Conservation (phyloP, 2,329 filamentous ascomycete species). For the Cadophora sp. region DNA sequence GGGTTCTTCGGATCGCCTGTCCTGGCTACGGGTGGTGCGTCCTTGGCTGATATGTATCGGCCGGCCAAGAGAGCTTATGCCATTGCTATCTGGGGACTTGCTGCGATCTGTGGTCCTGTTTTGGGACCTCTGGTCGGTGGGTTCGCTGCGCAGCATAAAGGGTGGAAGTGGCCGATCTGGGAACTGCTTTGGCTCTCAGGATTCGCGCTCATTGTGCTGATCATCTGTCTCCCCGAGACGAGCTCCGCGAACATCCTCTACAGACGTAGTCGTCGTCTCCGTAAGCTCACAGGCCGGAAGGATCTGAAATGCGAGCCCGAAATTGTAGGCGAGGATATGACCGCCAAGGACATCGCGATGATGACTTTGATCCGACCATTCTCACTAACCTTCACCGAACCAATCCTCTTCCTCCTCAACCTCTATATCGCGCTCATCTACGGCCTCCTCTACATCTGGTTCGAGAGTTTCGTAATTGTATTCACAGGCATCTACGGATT, state of each 20-base stretch:
- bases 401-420: conserved; percentile 66
- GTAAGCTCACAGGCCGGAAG: conserved; percentile 60
- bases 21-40: conserved; percentile 63
- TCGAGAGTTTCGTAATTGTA: conserved; percentile 67
- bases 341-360: conserved; percentile 51
- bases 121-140: conserved; percentile 66
- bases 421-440: conserved; percentile 68
- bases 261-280: conserved; percentile 63
- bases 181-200: conserved; percentile 66
- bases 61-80: conserved; percentile 63
- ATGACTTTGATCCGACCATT: conserved; percentile 65
- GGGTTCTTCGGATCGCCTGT: conserved; percentile 69
- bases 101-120: conserved; percentile 54
- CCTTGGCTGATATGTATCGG: conserved; percentile 54
- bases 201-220: conserved; percentile 62
- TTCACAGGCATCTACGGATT: conserved; percentile 66
- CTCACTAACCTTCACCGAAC: conserved; percentile 64
- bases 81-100: conserved; percentile 63
- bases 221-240: conserved; percentile 69
- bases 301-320: conserved; percentile 66
- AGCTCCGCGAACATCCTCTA: conserved; percentile 63
- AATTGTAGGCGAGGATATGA: conserved; percentile 62
- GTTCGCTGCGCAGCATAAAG: conserved; percentile 60
- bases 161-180: conserved; percentile 64
- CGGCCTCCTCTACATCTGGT: conserved; percentile 66